Evolutionary conservation across 2,329 filamentous ascomycete genomes (phyloP), one percentile per base, ranked within the genome.

Genomic region (Penicillium crustosum): DNA sequence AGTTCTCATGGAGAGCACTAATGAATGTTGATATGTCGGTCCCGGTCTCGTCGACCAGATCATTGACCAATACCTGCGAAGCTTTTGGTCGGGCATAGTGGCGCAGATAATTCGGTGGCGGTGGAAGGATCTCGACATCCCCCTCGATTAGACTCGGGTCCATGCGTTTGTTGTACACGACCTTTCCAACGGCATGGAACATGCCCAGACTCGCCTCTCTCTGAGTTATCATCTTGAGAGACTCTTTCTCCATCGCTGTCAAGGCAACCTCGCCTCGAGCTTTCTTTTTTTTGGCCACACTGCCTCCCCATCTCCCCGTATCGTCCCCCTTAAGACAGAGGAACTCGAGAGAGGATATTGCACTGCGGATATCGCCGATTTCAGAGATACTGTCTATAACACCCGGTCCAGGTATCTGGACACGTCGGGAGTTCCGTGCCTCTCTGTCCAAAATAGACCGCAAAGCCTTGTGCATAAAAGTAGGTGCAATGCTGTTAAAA

Each of bases 141-240:
- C 71, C 58, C 44, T 70, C 59, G 39, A 69, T 57, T 41, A 70
- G 64, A 75, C 73, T 45, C 60, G 71, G 29, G 55, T 88, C 86
- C 23, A 89, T 83, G 45, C 94, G 85, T 73, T 97, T 99, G 78
- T 99, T 99, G 78, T 97, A 96, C 0, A 97, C 88, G 2, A 99
- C 90, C 71, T 94, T 97, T 4, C 93, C 94, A 13, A 97, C 90
- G 0, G 94, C 92, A 73, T 99, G 94, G 70, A 99, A 99, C 50
- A 99, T 91, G 1, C 93, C 94, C 3, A 99, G 80, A 61, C 89
- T 96, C 17, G 90, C 88, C 76, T 97, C 94, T 55, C 94, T 85
- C 68, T 93, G 91, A 0, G 90, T 91, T 23, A 97, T 85, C 58
- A 94, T 79, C 68, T 91, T 86, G 10, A 97, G 75, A 6, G 87